Percentiles rank a stretch among this genome's conserved stretches.
Evolutionary conservation across 768 basidiomycete species (phyloP).

Genomic region (Gelatoporia subvermispora): DNA sequence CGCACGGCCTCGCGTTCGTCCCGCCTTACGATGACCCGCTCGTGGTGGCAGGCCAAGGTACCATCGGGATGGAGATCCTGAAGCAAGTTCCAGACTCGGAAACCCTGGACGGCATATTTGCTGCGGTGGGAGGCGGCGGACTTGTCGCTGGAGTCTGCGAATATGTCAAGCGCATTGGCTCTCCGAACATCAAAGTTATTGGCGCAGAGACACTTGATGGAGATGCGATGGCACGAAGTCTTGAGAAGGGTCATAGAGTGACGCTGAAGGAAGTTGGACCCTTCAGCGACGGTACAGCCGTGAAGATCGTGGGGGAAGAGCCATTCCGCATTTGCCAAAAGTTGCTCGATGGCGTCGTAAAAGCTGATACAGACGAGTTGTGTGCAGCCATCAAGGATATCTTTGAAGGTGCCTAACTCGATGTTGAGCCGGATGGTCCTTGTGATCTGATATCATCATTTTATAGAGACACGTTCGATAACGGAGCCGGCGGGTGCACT

Average conservation of each 20-base stretch:
- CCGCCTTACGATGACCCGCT: slow-evolving; percentile 97
- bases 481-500: slow-evolving; percentile 96
- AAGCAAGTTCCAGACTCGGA: slow-evolving; percentile 81
- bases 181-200: slow-evolving; percentile 71
- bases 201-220: slow-evolving; percentile 96
- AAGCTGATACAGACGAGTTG: slow-evolving; percentile 91
- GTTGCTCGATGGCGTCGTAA: slow-evolving; percentile 75
- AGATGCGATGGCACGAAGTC: slow-evolving; percentile 86
- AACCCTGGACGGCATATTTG: slow-evolving; percentile 79
- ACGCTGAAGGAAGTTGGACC: slow-evolving; percentile 88
- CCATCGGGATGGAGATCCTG: slow-evolving; percentile 89
- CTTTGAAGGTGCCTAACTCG: slow-evolving; percentile 85
- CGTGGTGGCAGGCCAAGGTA: slow-evolving; percentile 96
- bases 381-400: slow-evolving; percentile 99
- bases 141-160: slow-evolving; percentile 85
- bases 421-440: too few relatives aligned
- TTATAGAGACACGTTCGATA: slow-evolving; percentile 85
- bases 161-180: slow-evolving; percentile 91
- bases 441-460: not conserved
- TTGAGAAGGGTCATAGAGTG: slow-evolving; percentile 77
- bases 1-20: slow-evolving; percentile 80
- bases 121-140: slow-evolving; percentile 91
- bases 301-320: slow-evolving; percentile 92
- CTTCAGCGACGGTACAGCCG: slow-evolving; percentile 97
- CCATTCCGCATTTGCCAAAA: slow-evolving; percentile 89